Conservation (phyloP, 2,329 filamentous ascomycete genomes). For the Mycosphaerelloides madeirae region DNA sequence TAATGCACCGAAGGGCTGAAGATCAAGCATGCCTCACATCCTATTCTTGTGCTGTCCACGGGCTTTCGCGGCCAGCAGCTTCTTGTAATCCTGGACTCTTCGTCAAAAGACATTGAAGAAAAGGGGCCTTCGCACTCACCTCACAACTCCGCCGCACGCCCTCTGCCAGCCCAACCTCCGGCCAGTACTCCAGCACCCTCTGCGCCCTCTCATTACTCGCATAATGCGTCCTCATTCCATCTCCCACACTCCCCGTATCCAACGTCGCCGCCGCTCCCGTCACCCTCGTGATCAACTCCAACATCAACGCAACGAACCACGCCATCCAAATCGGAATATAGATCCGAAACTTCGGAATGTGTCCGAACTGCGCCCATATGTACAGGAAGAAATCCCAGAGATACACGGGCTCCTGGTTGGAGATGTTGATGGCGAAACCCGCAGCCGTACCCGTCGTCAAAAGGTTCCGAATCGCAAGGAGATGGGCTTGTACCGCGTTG, state of each 20-base stretch:
- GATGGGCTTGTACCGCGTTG: slow-evolving; percentile 72
- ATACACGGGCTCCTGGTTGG: slow-evolving; percentile 81
- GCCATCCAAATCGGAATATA: slow-evolving; percentile 47
- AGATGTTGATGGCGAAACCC: slow-evolving; percentile 84
- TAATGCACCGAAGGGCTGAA: too few species aligned
- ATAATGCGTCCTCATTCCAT: slow-evolving; percentile 52
- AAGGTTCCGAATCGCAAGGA: slow-evolving; percentile 72
- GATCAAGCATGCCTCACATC: too few species aligned
- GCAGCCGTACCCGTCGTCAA: slow-evolving; percentile 59
- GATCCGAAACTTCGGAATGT: slow-evolving; percentile 47
- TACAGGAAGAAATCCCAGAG: slow-evolving; percentile 85
- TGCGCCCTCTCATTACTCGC: slow-evolving; percentile 50
- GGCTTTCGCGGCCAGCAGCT: slow-evolving; percentile 10
- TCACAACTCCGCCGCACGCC: slow-evolving; percentile 48
- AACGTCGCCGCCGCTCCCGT: slow-evolving; percentile 44
- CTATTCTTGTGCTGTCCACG: too few species aligned
- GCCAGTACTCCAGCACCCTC: slow-evolving; percentile 49
- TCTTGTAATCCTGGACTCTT: slow-evolving; percentile 21
- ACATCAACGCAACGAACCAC: slow-evolving; percentile 43
- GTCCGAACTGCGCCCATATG: slow-evolving; percentile 63
- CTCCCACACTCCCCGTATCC: slow-evolving; percentile 51
- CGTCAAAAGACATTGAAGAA: not conserved
- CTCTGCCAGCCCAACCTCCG: slow-evolving; percentile 48
- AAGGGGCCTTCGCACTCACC: slow-evolving; percentile 17
- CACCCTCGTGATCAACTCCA: slow-evolving; percentile 47